Conservation (phyloP, 2,329 filamentous ascomycete genomes). For the Blastomyces emzantsi region DNA sequence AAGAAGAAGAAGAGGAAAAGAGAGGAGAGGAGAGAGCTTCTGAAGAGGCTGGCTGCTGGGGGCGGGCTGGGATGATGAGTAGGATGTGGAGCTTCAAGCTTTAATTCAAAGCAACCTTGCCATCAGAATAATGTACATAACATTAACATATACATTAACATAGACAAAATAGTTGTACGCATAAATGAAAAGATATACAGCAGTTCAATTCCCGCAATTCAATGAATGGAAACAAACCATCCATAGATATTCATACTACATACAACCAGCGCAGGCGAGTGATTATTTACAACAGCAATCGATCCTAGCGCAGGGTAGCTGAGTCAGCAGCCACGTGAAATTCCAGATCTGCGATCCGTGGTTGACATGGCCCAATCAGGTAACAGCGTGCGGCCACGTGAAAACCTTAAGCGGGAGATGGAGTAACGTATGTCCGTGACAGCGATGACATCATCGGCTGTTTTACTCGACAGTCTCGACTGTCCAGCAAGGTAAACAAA, state of each 20-base stretch:
- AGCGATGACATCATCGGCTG: conserved; percentile 2
- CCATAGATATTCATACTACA: no score
- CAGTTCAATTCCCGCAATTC: no score
- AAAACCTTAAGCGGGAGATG: neutral
- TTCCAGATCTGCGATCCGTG: neutral
- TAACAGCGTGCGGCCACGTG: neutral
- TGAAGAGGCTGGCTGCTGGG: neutral
- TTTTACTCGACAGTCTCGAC: no score
- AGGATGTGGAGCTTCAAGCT: neutral
- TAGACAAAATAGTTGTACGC: no score
- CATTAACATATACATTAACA: no score
- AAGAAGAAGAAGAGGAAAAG: neutral
- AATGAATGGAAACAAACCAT: no score
- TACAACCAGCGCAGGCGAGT: no score
- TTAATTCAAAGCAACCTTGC: neutral
- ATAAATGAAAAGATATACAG: no score
- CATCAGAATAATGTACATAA: no score
- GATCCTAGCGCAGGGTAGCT: no score
- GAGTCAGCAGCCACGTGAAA: neutral
- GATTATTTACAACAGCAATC: no score
- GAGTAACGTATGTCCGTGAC: neutral
- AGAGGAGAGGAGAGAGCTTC: neutral
- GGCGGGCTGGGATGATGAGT: neutral
- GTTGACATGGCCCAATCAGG: neutral
- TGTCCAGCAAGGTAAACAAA: no score